Base-by-base conservation (phyloP, 768 basidiomycete genomes). In the Kwoniella europaea region DNA sequence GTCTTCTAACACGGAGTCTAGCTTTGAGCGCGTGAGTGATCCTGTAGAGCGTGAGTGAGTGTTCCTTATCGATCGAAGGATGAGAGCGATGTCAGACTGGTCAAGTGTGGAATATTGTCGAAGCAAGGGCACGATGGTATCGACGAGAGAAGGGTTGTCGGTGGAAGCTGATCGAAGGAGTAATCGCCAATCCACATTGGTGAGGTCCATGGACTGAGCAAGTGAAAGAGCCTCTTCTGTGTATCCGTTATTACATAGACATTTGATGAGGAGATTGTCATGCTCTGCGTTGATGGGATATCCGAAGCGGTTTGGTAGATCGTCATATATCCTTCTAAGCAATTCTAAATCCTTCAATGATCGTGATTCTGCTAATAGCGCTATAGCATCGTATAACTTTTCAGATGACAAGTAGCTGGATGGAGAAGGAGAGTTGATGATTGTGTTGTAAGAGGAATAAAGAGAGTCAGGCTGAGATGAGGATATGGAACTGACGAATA, bases 251-350 rank as follows among this genome's bases (percentile, higher is more conserved):
- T 54, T 54, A 20, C 53, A 42, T n/a, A 70, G n/a, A 6, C 9
- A 46, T 20, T 61, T 60, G 4, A 64, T 27, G 18, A 70, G n/a
- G 5, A 53, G 22, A n/a, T 35, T 22, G 16, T 16, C 27, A 22
- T 35, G 44, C 41, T 59, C 56, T 18, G 20, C 53, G 10, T 24
- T 52, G 29, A 24, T 35, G 10, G 22, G 13, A 22, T 62, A 53
- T 13, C 53, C 67, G 20, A 65, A 64, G 12, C 53, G 18, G 20
- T 10, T 46, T 3, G 50, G 27, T 24, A 65, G 22, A 64, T 70
- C 68, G 10, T 58, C 68, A 42, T 58, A 60, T 52, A 70, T 58
- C 55, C 56, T 57, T 44, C 68, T 54, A 35, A 64, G 63, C 13
- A 65, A 20, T 12, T 22, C 29, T 29, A 70, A 41, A 20, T 56